Conservation (phyloP, 179 eudicot genomes). For the Beta lomatogona region DNA sequence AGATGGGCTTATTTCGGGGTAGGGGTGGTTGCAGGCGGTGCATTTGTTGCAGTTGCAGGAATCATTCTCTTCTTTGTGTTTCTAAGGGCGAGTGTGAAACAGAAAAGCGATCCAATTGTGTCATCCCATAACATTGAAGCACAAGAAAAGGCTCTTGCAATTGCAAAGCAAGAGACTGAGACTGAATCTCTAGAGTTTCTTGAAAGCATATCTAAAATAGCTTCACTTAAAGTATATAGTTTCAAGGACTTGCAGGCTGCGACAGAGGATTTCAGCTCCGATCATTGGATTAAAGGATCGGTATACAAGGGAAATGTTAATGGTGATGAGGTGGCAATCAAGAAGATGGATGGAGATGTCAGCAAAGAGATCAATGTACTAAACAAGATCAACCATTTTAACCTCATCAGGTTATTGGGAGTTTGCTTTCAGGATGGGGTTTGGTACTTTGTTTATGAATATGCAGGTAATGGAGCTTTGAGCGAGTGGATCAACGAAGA, state of each 20-base stretch:
- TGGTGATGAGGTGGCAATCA: constrained; percentile 49
- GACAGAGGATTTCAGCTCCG: constrained; percentile 51
- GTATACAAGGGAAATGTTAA: constrained; percentile 51
- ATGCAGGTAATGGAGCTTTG: constrained; percentile 57
- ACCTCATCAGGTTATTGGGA: constrained; percentile 55
- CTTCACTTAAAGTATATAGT: constrained; percentile 47
- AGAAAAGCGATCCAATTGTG: constrained; percentile 10
- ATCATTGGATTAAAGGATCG: constrained; percentile 45
- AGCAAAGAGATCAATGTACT: constrained; percentile 51
- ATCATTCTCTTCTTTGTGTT: constrained; percentile 9
- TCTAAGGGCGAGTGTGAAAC: constrained; percentile 15
- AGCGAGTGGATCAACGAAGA: constrained; percentile 51
- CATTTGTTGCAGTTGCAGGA: constrained; percentile 25
- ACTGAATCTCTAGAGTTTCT: constrained; percentile 32
- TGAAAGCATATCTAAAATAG: constrained; percentile 40
- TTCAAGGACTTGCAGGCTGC: constrained; percentile 53
- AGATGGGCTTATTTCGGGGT: constrained; percentile 57
- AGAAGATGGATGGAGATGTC: constrained; percentile 45
- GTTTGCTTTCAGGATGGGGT: constrained; percentile 41
- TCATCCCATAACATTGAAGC: constrained; percentile 30
- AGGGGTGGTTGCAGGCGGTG: constrained; percentile 41
- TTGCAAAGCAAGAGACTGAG: not conserved
- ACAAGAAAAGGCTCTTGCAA: constrained; percentile 17
- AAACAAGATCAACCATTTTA: constrained; percentile 66
- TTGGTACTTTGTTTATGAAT: constrained; percentile 62